Evolutionary conservation across 192 early-diverging fungal genomes (phyloP), one percentile per base, ranked within the genome.

Genomic region (Umbelopsis ramanniana): DNA sequence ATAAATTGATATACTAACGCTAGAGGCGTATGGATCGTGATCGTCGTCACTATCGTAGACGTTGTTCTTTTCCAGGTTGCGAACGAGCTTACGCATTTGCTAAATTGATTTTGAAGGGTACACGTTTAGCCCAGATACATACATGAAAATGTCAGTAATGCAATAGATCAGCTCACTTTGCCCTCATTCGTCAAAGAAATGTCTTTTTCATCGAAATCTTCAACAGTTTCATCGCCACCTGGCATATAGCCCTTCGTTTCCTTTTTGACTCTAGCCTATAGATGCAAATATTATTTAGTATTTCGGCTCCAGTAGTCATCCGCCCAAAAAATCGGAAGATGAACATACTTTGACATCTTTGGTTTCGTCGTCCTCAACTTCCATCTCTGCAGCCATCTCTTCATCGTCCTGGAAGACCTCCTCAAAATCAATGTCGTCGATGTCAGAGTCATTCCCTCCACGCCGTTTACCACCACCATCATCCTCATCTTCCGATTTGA

Each of bases 401-500:
- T 94, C 93, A 69, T 94, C 93, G 67, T 93, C 92, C 55, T 93
- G 90, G 78, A 91, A 94, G 37, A 89, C 90, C 71, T 92, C 89
- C 53, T 94, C 93, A 78, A 88, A 94, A 74, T 91, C 91, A 57
- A 92, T 76, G 69, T 93, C 92, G 63, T 93, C 92, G 35, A 77
- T 81, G 75, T 86, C 91, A 7, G 77, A 79, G 23, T 74, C 73
- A 52, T 70, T 33, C 1, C 69, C 26, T 37, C 29, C 37, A 70
- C 69, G 69, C 22, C 48, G 33, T 70, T 70, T 70, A 38, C 69
- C 69, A 54, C 80, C 52, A 5, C 67, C 79, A 57, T 81, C 89
- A 9, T 84, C 89, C 35, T 83, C 85, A 46, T 86, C 86, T 3
- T 79, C 84, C 14, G 82, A 69, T 54, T 86, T 82, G 26, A 63